Base-by-base conservation (phyloP, 2,329 filamentous ascomycete genomes). In the Chlorencoelia australis region DNA sequence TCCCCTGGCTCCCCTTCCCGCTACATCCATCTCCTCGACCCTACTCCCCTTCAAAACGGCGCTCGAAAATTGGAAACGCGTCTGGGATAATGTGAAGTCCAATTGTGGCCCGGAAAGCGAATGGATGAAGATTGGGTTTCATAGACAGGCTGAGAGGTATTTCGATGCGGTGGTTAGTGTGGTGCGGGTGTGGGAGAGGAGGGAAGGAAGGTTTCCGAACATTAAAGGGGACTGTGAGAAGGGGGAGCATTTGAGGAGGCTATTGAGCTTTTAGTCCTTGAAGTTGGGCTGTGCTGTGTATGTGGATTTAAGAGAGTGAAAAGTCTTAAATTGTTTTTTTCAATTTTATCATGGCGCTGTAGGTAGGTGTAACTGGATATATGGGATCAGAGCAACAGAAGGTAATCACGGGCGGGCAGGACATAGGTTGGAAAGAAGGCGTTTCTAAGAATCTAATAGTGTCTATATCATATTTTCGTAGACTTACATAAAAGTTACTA, bases 211-310 rank as follows among this genome's bases (percentile, higher is more conserved):
- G 8, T 51, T 51, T 14, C 46, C 45, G 11, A 31, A 43, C 2
- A 47, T 56, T 14, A 43, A 43, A 9, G 47, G 53, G 41, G 50
- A 54, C 39, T 54, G 52, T 29, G 51, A 51, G 21, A 54, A 51
- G 27, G 53, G 53, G 3, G 41, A 20, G 14, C 53, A 56, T 42
- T 28, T 56, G 40, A 53, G 46, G 34, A 43, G 37, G 13, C 19
- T 56, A 21, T 40, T 56, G 33, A 47, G 43, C 16, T 47, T 51
- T 27, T 46, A 38, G 27, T 41, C n/a, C n/a, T n/a, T n/a, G n/a
- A n/a, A n/a, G n/a, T n/a, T n/a, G n/a, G n/a, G n/a, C n/a, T n/a
- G n/a, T n/a, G n/a, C n/a, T n/a, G n/a, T n/a, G n/a, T n/a, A n/a
- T n/a, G n/a, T n/a, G n/a, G n/a, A n/a, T n/a, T n/a, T n/a, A n/a